Base-by-base conservation (phyloP, 441 rosid species). In the Eruca vesicaria region DNA sequence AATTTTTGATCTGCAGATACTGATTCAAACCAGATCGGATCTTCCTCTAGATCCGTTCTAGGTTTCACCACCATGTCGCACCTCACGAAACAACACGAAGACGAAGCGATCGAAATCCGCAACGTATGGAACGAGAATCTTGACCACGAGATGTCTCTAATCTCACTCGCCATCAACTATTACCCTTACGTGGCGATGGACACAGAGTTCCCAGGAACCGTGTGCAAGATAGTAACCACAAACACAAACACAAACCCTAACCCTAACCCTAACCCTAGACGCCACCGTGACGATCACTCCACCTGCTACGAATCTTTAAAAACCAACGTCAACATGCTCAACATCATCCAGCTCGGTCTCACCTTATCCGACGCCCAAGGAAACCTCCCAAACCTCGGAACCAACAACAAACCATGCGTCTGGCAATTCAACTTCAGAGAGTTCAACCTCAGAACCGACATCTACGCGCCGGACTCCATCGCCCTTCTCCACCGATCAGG, bases 351-450 rank as follows among this genome's bases (percentile, higher is more conserved):
- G 62, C 79, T 91, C 70, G 97, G 97, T n/a, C 89, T 91, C 48
- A 82, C 95, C 0, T 86, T 91, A 18, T 75, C 89, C 3, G 95
- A 89, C 31, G 90, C 75, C 14, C 69, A 84, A 9, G 97, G 95
- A 15, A 86, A 91, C 67, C 84, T 91, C 33, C 96, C 97, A 0
- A 84, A 82, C 9, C 85, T 87, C 52, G 97, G 96, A 41, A 78
- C 88, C 0, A 88, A 85, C 52, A 85, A 80, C 31, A 86, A 75
- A 45, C 82, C 48, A 48, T 89, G 87, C 75, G 69, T 87, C 14
- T 89, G 93, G 95, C 97, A 91, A 65, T 88, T 91, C 82, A 89
- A 91, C 74, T 89, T 91, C 75, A 79, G 86, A 0, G 95, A 89
- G 48, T 91, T 88, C 69, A 79, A 85, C 35, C 69, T 67, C 14